Conservation (phyloP, 2,329 filamentous ascomycete genomes). For the Talaromyces funiculosus region DNA sequence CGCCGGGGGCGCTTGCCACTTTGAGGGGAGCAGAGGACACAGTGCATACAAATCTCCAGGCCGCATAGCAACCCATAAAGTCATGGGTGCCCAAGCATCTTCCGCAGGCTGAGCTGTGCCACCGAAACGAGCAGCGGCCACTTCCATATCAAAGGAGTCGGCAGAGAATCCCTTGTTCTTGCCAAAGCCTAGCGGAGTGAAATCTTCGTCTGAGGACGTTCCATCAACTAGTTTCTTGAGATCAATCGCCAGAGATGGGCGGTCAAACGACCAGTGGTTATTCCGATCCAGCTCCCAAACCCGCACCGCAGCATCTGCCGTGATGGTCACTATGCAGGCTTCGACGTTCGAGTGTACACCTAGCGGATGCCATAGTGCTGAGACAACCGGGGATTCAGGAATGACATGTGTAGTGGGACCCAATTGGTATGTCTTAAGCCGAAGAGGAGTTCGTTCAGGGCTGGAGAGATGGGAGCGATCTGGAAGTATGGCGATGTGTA, state of each 20-base stretch:
- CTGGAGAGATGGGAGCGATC: conserved; percentile 70
- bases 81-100: conserved; percentile 85
- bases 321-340: conserved; percentile 79
- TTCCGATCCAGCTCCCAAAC: conserved; percentile 84
- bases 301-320: conserved; percentile 78
- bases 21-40: conserved; percentile 79
- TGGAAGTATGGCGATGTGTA: conserved; percentile 81
- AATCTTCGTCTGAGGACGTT: conserved; percentile 73
- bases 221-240: conserved; percentile 84
- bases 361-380: conserved; percentile 86
- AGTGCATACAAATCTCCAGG: conserved; percentile 90
- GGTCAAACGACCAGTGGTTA: conserved; percentile 81
- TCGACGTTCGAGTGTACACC: conserved; percentile 62
- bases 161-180: conserved; percentile 80
- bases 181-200: conserved; percentile 67
- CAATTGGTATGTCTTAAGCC: conserved; percentile 82
- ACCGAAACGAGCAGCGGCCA: conserved; percentile 84
- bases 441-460: conserved; percentile 62
- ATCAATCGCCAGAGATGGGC: conserved; percentile 77
- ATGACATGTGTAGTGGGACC: conserved; percentile 88
- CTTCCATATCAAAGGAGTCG: conserved; percentile 88
- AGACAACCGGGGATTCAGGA: conserved; percentile 72
- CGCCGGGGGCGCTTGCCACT: conserved; percentile 73
- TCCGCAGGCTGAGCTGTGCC: conserved; percentile 57
- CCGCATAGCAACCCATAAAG: conserved; percentile 92